Percentiles rank a stretch among this genome's conserved stretches.
Conservation (phyloP, 257 asterid species). For the Solanum chaucha region DNA sequence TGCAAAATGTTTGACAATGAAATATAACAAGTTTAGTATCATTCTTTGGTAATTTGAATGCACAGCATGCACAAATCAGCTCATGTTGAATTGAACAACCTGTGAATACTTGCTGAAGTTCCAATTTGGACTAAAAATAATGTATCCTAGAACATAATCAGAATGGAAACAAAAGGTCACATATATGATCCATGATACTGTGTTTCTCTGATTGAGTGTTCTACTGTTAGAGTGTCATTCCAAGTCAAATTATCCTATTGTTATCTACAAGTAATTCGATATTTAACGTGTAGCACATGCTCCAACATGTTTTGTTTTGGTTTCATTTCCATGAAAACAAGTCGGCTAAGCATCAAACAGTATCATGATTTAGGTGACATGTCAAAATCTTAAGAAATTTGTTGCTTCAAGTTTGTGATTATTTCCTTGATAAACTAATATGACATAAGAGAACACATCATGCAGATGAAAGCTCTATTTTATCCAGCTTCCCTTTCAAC, state of each 20-base stretch:
- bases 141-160: not conserved
- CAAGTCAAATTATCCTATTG: not conserved
- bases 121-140: not conserved
- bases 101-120: not conserved
- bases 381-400: not conserved
- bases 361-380: not conserved
- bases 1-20: not conserved
- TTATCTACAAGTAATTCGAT: not conserved
- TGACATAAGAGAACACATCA: not conserved
- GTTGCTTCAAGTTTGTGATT: not conserved
- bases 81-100: not conserved
- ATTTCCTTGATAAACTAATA: constrained; percentile 5
- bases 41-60: not conserved
- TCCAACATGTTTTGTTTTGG: not conserved
- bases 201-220: not conserved
- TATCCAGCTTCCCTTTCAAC: constrained; percentile 26
- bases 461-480: constrained; percentile 44
- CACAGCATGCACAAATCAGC: not conserved
- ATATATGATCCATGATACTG: not conserved
- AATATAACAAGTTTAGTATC: not conserved
- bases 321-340: not conserved
- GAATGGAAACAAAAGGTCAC: not conserved
- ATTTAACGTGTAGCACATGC: not conserved
- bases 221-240: not conserved
- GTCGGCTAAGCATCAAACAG: not conserved